Conservation (phyloP, 306 rosid species). For the Corylus americana region DNA sequence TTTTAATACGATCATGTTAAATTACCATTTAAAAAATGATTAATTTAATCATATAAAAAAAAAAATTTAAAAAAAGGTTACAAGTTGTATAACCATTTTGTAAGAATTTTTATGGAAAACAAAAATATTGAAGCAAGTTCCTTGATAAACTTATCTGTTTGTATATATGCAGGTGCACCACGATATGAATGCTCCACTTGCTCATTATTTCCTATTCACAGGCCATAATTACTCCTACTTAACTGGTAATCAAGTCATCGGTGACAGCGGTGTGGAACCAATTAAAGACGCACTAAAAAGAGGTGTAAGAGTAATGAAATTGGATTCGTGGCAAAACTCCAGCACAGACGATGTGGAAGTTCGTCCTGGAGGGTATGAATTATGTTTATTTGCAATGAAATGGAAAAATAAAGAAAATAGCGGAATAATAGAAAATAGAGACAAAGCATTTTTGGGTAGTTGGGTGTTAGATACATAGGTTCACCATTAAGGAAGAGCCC, state of each 20-base stretch:
- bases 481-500: too few species aligned
- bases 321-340: slow-evolving; percentile 82
- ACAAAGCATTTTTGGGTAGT: too few species aligned
- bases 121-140: background rate
- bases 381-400: background rate
- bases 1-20: too few species aligned
- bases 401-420: too few species aligned
- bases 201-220: slow-evolving; percentile 83
- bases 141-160: background rate
- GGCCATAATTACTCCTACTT: slow-evolving; percentile 87
- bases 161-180: slow-evolving; percentile 58
- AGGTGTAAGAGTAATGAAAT: slow-evolving; percentile 79
- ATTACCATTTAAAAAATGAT: too few species aligned
- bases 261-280: slow-evolving; percentile 57
- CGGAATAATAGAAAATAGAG: too few species aligned
- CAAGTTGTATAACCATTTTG: background rate
- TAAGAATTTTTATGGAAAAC: background rate
- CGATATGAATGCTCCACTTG: slow-evolving; percentile 71
- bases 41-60: too few species aligned
- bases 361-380: slow-evolving; percentile 80
- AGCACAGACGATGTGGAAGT: slow-evolving; percentile 46
- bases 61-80: too few species aligned
- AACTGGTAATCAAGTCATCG: slow-evolving; percentile 82
- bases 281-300: slow-evolving; percentile 60
- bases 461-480: too few species aligned